Evolutionary conservation across 345 rosid species (phyloP), one percentile per base, ranked within the genome.

Genomic region (Microcos paniculata): DNA sequence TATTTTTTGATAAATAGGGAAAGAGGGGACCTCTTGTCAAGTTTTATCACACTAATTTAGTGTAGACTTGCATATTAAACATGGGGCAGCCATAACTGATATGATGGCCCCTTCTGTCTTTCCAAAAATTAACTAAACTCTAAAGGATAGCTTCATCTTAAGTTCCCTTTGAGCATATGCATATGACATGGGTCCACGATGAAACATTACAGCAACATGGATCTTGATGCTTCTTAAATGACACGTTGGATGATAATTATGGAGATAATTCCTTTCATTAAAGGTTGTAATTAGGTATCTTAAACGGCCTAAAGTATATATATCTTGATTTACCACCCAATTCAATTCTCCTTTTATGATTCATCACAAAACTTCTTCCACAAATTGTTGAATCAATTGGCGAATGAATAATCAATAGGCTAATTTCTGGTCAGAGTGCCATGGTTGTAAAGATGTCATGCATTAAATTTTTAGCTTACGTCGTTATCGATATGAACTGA

Each of bases 21-120:
- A 66, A 23, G 71, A 66, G 23, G 53, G 71, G 55, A 66, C 35
- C 71, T 45, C 55, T 66, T 65, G 13, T 65, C 26, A 42, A 65
- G 51, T 42, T 14, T 43, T 45, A 24, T 66, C 53, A 43, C 53
- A 14, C 24, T 66, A 45, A 12, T 42, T 14, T 65, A 21, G 8
- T 13, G 19, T 42, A 14, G 51, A 66, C 33, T 66, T n/a, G 53
- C n/a, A n/a, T n/a, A 8, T 45, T 24, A 3, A 31, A 15, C 14
- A 43, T 8, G 26, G 58, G 13, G 26, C 58, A n/a, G 58, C 28
- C 58, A 53, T 53, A 21, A 53, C 10, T 53, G 26, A 53, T 21
- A 8, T 53, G 24, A 53, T 53, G 58, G n/a, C 8, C 24, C 24
- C 62, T 24, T 57, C 0, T 57, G 33, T 56, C 15, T 26, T 18